Evolutionary conservation across 208 protist species (phyloP).

Genomic region (Leishmania guyanensis): DNA sequence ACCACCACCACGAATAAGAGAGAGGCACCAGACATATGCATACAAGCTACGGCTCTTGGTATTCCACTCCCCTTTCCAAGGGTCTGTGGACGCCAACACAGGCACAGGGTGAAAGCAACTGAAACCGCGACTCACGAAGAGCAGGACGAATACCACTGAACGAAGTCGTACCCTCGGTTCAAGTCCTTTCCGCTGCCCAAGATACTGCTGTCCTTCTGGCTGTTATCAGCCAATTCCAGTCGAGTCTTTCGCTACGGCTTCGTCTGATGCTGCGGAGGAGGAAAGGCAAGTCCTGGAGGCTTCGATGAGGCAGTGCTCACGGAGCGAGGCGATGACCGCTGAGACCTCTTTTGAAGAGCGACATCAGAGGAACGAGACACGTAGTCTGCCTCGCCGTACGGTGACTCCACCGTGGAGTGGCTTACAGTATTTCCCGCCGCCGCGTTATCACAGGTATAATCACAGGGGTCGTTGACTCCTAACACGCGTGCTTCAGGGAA

Average conservation of each 20-base stretch:
- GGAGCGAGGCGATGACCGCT: not conserved
- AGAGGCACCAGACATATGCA: not conserved
- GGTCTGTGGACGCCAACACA: not conserved
- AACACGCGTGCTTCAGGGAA: constrained; percentile 23
- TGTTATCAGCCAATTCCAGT: not conserved
- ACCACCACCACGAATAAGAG: not conserved
- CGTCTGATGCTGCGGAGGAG: not conserved
- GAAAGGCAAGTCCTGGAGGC: not conserved
- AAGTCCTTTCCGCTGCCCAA: not conserved
- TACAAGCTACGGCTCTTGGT: not conserved
- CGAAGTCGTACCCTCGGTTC: not conserved
- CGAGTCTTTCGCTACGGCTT: not conserved
- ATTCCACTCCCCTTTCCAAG: not conserved
- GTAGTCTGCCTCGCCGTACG: constrained; percentile 28
- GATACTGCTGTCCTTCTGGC: not conserved
- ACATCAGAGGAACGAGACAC: not conserved
- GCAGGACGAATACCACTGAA: not conserved
- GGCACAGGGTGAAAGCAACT: not conserved
- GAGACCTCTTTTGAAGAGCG: not conserved
- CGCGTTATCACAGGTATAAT: not conserved
- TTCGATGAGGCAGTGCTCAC: not conserved
- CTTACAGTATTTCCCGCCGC: not conserved
- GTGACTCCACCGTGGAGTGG: not conserved
- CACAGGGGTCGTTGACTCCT: not conserved
- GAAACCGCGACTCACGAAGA: not conserved